These are phyloP conservation scores for Przewalskia tangutica DNA, from an alignment of 257 asterid genomes.

Conservation along the genomic window DNA sequence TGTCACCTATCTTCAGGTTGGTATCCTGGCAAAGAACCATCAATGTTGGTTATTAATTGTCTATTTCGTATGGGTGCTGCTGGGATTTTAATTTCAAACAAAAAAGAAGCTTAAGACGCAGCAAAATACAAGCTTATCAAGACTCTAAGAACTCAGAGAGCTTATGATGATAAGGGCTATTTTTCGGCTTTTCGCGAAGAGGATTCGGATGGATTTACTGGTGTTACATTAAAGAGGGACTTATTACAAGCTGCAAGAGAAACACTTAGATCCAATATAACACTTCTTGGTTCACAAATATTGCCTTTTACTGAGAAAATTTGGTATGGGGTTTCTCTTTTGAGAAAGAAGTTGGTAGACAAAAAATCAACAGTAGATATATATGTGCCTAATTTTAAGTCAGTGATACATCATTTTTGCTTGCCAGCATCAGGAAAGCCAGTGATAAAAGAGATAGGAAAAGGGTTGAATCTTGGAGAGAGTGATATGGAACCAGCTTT, in stretches of 20 bases:
- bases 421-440: conserved; percentile 66
- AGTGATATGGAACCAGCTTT: conserved; percentile 28
- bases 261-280: conserved; percentile 45
- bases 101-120: conserved; percentile 15
- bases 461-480: conserved; percentile 24
- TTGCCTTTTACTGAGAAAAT: conserved; percentile 51
- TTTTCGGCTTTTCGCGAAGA: conserved; percentile 60
- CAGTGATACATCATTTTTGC: conserved; percentile 69
- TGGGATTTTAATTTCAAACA: conserved; percentile 49
- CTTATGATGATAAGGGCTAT: conserved; percentile 55
- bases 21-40: conserved; percentile 58
- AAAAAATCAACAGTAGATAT: conserved; percentile 24
- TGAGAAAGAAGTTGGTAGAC: conserved; percentile 34
- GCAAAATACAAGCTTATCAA: conserved; percentile 51
- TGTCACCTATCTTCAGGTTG: conserved; percentile 56
- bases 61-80: conserved; percentile 77
- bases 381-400: conserved; percentile 64
- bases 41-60: conserved; percentile 64
- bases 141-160: conserved; percentile 55
- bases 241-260: conserved; percentile 62
- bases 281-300: conserved; percentile 41
- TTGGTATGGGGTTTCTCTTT: conserved; percentile 24
- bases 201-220: conserved; percentile 65
- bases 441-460: conserved; percentile 47
- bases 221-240: conserved; percentile 50